These are phyloP conservation scores for Dothistroma septosporum DNA, from an alignment of 2,329 filamentous ascomycete species.

Conservation along the genomic window DNA sequence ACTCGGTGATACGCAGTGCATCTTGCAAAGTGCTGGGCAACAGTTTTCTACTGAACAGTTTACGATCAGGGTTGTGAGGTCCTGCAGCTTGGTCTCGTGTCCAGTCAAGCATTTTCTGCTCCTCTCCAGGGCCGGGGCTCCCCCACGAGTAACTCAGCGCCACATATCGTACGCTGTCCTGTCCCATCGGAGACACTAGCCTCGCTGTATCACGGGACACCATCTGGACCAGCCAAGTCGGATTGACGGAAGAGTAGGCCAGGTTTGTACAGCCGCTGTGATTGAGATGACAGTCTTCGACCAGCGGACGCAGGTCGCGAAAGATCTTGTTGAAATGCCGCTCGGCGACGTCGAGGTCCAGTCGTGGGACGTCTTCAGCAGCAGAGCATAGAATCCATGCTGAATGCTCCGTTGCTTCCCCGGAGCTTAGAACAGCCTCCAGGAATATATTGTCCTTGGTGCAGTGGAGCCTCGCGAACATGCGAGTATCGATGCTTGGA, in stretches of 20 bases:
- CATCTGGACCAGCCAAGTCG: slow-evolving; percentile 3
- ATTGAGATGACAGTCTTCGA: not conserved
- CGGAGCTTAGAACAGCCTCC: not conserved
- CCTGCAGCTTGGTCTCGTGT: too few relatives aligned
- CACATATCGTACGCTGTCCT: not conserved
- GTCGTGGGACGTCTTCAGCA: not conserved
- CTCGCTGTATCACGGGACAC: not conserved
- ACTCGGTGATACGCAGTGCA: not conserved
- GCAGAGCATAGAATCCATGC: slow-evolving; percentile 3
- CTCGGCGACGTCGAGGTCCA: not conserved
- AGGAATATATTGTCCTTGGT: not conserved
- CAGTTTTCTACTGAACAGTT: not conserved
- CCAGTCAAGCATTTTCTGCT: not conserved
- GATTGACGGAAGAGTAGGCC: not conserved
- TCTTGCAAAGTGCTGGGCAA: slow-evolving; percentile 6
- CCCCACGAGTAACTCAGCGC: slow-evolving; percentile 10
- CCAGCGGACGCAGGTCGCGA: not conserved
- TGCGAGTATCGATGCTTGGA: not conserved
- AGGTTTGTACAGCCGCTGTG: not conserved
- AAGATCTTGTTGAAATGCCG: not conserved
- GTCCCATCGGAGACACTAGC: not conserved
- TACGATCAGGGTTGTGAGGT: not conserved
- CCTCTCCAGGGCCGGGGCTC: not conserved
- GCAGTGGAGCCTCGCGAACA: not conserved
- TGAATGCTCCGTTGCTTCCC: not conserved